Evolutionary conservation across 345 rosid genomes (phyloP).

Genomic region (Eucalyptus grandis): DNA sequence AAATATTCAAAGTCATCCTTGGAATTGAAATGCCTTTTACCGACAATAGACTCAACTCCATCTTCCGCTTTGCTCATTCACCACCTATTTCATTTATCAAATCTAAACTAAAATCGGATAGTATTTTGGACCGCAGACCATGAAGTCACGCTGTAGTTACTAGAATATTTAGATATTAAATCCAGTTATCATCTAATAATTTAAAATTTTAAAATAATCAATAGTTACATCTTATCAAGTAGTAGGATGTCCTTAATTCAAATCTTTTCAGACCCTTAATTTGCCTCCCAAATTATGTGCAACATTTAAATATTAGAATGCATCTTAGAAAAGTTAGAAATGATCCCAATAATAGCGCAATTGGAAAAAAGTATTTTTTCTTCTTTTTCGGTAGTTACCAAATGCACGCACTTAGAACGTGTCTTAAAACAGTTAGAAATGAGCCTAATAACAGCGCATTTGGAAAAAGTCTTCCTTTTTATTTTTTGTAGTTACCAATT

Average conservation of each 20-base stretch:
- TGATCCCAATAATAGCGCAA: background rate
- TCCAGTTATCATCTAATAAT: background rate
- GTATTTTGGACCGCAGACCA: background rate
- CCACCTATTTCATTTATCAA: background rate
- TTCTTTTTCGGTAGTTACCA: background rate
- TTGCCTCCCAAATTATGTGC: background rate
- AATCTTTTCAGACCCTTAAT: background rate
- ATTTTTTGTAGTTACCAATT: background rate
- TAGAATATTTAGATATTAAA: background rate
- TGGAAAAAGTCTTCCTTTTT: background rate
- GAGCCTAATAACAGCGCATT: background rate
- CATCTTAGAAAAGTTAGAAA: rapidly evolving
- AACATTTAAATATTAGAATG: background rate
- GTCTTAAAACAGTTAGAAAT: background rate
- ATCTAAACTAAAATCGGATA: background rate
- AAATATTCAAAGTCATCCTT: background rate
- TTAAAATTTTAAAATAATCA: background rate
- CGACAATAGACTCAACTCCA: background rate
- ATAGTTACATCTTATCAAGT: background rate
- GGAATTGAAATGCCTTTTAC: background rate
- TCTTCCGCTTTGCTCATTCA: background rate
- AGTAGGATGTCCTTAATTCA: background rate
- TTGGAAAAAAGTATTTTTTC: background rate
- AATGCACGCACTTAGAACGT: background rate
- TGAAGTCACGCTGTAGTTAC: background rate